Base-by-base conservation (phyloP, 345 rosid species). In the Eucalyptus camaldulensis region DNA sequence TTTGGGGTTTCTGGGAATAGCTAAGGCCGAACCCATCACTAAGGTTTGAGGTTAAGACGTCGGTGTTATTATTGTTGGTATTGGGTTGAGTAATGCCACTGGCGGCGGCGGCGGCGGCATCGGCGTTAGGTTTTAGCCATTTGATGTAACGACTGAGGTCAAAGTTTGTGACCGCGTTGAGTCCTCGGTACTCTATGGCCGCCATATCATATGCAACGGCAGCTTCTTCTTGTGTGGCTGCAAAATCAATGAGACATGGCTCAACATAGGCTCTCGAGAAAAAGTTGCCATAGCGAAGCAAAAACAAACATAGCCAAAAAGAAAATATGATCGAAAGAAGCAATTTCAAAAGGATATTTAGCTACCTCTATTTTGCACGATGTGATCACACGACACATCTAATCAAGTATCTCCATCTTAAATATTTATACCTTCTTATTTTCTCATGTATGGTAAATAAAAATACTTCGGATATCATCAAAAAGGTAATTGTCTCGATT, bases 211-310 rank as follows among this genome's bases (percentile, higher is more conserved):
- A 96, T 19, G 99, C 99, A 2, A 94, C 93, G 62, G 99, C 99
- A 31, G 99, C 99, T 94, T 97, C 99, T 91, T 97, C 99, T 90
- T 97, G 99, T 8, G 99, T 97, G 22, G 99, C 99, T 97, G n/a
- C 31, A 53, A 87, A 21, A 86, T 88, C 86, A 88, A 80, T 72
- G 86, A 44, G 80, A 44, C 37, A 76, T 76, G 83, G 45, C 45
- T 76, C 25, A 76, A 37, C 43, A 51, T 86, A 86, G 11, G 16
- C 56, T 86, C 43, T 10, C 19, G 89, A 91, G 25, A 37, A 89
- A 6, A 54, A 62, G 76, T 58, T 27, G 50, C 24, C 3, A 72
- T 17, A 19, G 12, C 13, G 0, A 72, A 16, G 8, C 6, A 31
- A 69, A 67, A 69, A 14, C 31, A 69, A 4, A 8, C 37, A 17